These are phyloP conservation scores for Eucalyptus marginata DNA, from an alignment of 345 rosid species.

Conservation along the genomic window DNA sequence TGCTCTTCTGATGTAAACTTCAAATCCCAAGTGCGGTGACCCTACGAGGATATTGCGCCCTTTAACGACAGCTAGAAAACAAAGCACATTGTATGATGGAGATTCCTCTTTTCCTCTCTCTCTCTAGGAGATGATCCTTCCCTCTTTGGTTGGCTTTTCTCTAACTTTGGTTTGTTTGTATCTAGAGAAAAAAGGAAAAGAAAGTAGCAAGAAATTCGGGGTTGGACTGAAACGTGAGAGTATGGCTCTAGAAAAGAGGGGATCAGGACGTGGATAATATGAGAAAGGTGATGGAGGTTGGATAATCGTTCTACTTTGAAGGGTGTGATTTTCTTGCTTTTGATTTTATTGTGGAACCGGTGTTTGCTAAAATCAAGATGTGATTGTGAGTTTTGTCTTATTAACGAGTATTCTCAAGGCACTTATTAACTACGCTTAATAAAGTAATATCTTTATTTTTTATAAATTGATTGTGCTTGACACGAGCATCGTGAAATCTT, in stretches of 20 bases:
- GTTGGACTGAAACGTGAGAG: background rate
- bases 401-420: accelerated
- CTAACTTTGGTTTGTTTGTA: background rate
- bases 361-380: background rate
- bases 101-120: background rate
- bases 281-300: background rate
- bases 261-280: background rate
- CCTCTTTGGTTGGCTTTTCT: background rate
- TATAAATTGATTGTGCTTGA: accelerated
- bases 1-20: background rate
- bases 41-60: background rate
- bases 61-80: background rate
- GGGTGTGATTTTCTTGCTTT: background rate
- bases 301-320: background rate
- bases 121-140: background rate
- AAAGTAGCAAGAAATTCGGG: background rate
- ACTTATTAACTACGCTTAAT: accelerated
- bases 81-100: background rate
- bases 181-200: background rate
- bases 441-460: background rate
- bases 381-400: accelerated
- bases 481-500: accelerated
- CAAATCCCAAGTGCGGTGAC: background rate
- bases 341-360: background rate
- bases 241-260: background rate